phyloP scores from a whole-genome alignment of 768 basidiomycete genomes.

The Zangia roseola region DNA sequence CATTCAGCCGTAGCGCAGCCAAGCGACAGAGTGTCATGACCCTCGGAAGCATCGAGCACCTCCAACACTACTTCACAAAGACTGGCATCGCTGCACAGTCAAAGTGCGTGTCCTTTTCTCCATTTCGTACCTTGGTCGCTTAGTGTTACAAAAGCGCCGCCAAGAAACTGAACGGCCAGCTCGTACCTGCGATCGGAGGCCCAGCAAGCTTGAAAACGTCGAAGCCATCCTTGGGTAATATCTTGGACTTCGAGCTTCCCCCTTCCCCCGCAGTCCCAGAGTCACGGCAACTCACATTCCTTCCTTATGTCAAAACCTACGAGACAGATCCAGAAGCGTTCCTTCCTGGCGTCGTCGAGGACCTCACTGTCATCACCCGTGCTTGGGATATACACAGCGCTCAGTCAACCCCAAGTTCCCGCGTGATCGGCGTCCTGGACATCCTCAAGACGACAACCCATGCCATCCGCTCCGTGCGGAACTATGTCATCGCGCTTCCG shows the following conservation, averaged over 20 bases:
- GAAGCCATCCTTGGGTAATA: constrained; percentile 40
- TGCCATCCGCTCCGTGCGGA: constrained; percentile 78
- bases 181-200: constrained; percentile 78
- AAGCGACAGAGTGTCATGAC: constrained; percentile 94
- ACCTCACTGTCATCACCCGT: constrained; percentile 59
- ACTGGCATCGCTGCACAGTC: constrained; percentile 72
- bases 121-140: constrained; percentile 1
- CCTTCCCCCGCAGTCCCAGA: constrained; percentile 64
- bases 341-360: constrained; percentile 74
- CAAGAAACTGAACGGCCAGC: constrained; percentile 55
- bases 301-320: constrained; percentile 59
- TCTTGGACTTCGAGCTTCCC: constrained; percentile 60
- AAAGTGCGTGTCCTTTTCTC: constrained; percentile 50
- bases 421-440: constrained; percentile 58
- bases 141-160: constrained; percentile 32
- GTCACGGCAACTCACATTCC: constrained; percentile 41
- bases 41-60: constrained; percentile 92
- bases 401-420: constrained; percentile 9
- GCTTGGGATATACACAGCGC: constrained; percentile 54
- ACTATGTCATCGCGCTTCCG: constrained; percentile 80
- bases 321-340: constrained; percentile 78
- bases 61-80: constrained; percentile 94
- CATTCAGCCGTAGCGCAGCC: constrained; percentile 87
- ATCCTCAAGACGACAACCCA: constrained; percentile 77
- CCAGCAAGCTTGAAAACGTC: constrained; percentile 41